A percentile compares a stretch with the other conserved stretches of the same genome.
These are phyloP conservation scores for Hypoxylon sp. DNA, from an alignment of 2,329 filamentous ascomycete genomes.

Conservation along the genomic window DNA sequence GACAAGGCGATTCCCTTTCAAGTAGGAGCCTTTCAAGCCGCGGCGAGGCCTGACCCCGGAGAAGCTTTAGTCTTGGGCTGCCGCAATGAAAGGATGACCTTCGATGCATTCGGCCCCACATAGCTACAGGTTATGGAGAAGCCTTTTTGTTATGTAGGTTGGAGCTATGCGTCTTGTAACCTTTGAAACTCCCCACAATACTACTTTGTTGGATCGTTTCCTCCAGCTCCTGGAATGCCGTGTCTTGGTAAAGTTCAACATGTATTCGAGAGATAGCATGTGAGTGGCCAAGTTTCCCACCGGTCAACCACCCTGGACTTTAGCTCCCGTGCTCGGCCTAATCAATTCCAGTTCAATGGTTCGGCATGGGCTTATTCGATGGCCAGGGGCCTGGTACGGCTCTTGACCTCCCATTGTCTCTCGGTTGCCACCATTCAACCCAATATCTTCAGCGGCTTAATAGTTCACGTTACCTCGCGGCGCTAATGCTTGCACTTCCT, in stretches of 20 bases:
- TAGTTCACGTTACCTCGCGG: constrained; percentile 43
- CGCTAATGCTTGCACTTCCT: constrained; percentile 25
- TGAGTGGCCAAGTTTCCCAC: constrained; percentile 38
- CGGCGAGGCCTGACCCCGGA: constrained; percentile 37
- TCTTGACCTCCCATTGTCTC: constrained; percentile 37
- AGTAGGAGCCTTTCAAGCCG: constrained; percentile 48
- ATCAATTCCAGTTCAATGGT: constrained; percentile 35
- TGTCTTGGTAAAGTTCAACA: constrained; percentile 43
- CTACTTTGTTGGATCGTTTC: constrained; percentile 47
- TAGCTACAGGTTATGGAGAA: constrained; percentile 15
- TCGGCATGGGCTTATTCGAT: constrained; percentile 32
- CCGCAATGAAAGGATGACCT: constrained; percentile 43
- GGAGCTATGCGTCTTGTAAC: constrained; percentile 32
- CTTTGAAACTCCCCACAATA: constrained; percentile 39
- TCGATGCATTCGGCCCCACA: constrained; percentile 38
- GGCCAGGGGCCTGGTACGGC: constrained; percentile 32
- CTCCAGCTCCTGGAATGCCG: constrained; percentile 35
- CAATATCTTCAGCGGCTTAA: constrained; percentile 20
- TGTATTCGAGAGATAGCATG: constrained; percentile 37
- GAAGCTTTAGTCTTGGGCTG: constrained; percentile 17
- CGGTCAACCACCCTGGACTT: constrained; percentile 36
- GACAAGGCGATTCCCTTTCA: constrained; percentile 50
- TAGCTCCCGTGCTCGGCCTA: constrained; percentile 41
- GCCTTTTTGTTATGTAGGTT: constrained; percentile 16
- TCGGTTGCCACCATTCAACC: constrained; percentile 27